phyloP scores from a whole-genome alignment of 148 eudicot species.

The Nyssa sinensis region DNA sequence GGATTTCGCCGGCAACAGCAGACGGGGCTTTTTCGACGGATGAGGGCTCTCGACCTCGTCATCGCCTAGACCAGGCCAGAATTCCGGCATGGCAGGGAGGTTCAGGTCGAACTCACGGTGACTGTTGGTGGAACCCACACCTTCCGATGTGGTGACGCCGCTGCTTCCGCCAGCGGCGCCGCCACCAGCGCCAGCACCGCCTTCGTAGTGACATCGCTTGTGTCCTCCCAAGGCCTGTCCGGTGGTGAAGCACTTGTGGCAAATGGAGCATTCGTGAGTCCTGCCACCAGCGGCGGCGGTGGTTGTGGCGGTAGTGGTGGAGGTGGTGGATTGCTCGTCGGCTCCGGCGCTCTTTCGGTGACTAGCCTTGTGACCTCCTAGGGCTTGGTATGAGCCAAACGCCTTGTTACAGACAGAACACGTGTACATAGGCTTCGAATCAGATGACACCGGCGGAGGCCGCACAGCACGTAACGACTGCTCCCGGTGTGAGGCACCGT shows the following conservation, averaged over 20 bases:
- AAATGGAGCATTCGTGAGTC: slow-evolving; percentile 63
- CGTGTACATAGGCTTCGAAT: slow-evolving; percentile 30
- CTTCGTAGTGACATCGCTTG: slow-evolving; percentile 58
- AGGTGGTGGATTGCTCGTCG: slow-evolving; percentile 24
- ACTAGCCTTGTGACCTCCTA: slow-evolving; percentile 93
- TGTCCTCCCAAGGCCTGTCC: slow-evolving; percentile 65
- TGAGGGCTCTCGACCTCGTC: slow-evolving; percentile 95
- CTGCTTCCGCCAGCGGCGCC: slow-evolving; percentile 20
- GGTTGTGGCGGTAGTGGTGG: background rate
- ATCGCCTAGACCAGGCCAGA: slow-evolving; percentile 34
- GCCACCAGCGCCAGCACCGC: slow-evolving; percentile 15
- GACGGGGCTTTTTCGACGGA: slow-evolving; percentile 66
- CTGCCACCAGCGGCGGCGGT: slow-evolving; percentile 28
- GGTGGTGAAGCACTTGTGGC: slow-evolving; percentile 46
- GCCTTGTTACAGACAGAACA: slow-evolving; percentile 70
- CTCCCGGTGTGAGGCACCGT: background rate
- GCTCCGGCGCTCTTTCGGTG: slow-evolving; percentile 48
- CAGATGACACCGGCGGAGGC: slow-evolving; percentile 3
- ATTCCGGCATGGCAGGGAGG: slow-evolving; percentile 75
- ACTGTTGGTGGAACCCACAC: slow-evolving; percentile 70
- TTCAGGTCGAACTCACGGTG: slow-evolving; percentile 74
- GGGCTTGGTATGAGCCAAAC: slow-evolving; percentile 78
- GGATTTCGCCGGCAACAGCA: slow-evolving; percentile 18
- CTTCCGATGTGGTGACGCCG: slow-evolving; percentile 59
- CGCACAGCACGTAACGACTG: slow-evolving; percentile 10